Base-by-base conservation (phyloP, 257 asterid species). In the Penstemon eatonii region DNA sequence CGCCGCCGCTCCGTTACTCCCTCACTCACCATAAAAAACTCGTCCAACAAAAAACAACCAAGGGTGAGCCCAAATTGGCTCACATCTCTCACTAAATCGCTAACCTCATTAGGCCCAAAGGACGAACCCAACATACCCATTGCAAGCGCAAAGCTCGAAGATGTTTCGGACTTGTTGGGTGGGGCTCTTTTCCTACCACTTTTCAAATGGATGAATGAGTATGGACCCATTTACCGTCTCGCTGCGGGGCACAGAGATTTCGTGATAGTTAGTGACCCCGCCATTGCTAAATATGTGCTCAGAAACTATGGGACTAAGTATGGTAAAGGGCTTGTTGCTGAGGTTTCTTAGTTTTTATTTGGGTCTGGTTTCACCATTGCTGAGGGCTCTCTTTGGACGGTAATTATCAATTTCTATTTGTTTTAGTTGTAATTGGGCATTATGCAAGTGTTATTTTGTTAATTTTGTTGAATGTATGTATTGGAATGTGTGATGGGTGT, bases 351-450 rank as follows among this genome's bases (percentile, higher is more conserved):
- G 71, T 93, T 93, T 80, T n/a, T 93, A 87, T 93, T 93, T 74
- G 99, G 99, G 45, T 90, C 97, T 53, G 99, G 97, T 37, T 90
- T 93, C 70, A 97, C 96, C 76, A 93, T 93, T 74, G 99, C 99
- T 6, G 97, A 93, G 86, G 96, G 95, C 19, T 86, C 96, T 9
- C 90, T 93, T 70, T 90, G 99, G 99, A 85, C 82, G 96, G 96
- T 89, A 82, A 77, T 71, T 56, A 0, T 6, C 25, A 18, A 18
- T 67, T 55, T n/a, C 5, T 56, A 7, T 43, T 3, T 11, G 4
- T 18, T 59, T 2, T 43, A 4, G 40, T 18, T 51, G 5, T 38
- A 38, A 65, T 54, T 45, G 25, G 7, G 38, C 7, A 19, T 59
- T 68, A 9, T 42, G 51, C 4, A 47, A 5, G 18, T 57, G 46